phyloP scores from a whole-genome alignment of 192 early-diverging fungal genomes.

The Coemansia sp. region DNA sequence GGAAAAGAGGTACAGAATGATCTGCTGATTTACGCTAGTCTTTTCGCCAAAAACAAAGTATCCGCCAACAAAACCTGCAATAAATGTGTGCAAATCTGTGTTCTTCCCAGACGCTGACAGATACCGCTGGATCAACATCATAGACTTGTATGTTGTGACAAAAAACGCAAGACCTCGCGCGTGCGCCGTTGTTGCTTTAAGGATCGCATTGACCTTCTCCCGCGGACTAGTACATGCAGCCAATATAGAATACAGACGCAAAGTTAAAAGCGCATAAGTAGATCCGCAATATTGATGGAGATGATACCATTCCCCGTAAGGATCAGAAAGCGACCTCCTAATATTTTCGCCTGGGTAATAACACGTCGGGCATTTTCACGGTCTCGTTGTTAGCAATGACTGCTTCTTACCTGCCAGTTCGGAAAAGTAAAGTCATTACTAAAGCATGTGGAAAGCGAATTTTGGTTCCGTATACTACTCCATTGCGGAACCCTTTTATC shows the following conservation, averaged over 20 bases:
- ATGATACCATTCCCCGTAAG: not conserved
- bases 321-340: not conserved
- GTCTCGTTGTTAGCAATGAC: not conserved
- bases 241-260: not conserved
- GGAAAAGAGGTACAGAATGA: conserved; percentile 92
- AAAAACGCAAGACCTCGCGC: conserved; percentile 86
- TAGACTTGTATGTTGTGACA: conserved; percentile 91
- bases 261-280: not conserved
- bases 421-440: conserved; percentile 95
- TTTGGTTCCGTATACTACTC: conserved; percentile 94
- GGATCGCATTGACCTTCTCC: conserved; percentile 73
- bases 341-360: no score
- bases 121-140: conserved; percentile 74
- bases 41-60: conserved; percentile 95
- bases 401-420: conserved; percentile 68
- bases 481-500: conserved; percentile 91
- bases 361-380: no score
- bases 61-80: conserved; percentile 88
- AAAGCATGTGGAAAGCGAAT: conserved; percentile 96
- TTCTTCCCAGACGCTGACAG: conserved; percentile 72
- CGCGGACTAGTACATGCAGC: conserved; percentile 57
- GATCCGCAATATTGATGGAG: not conserved
- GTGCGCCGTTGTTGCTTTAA: conserved; percentile 87
- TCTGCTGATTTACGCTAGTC: conserved; percentile 96
- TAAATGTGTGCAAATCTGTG: conserved; percentile 74